Percentiles rank a stretch among this genome's conserved stretches.
These are phyloP conservation scores for Boletus huronensis DNA, from an alignment of 768 basidiomycete species.

Conservation along the genomic window DNA sequence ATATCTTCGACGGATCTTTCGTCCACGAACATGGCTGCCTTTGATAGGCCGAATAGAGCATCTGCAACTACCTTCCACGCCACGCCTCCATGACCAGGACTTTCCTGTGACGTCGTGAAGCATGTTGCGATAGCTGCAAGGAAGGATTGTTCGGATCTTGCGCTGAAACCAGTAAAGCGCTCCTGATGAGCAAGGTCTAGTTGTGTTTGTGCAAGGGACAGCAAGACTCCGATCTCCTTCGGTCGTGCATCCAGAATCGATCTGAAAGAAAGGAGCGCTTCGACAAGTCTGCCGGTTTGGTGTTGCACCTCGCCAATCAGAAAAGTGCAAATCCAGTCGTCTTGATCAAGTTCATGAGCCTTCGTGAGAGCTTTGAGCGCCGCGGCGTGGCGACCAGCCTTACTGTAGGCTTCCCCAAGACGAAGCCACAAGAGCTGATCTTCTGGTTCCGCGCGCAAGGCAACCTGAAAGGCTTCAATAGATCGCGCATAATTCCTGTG, in stretches of 20 bases:
- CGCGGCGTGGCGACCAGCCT: constrained; percentile 83
- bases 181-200: constrained; percentile 70
- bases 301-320: constrained; percentile 82
- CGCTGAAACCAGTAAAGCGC: constrained; percentile 62
- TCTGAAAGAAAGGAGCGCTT: constrained; percentile 69
- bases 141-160: constrained; percentile 74
- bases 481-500: constrained; percentile 68
- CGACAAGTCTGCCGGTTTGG: constrained; percentile 68
- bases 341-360: constrained; percentile 67
- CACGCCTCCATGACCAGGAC: constrained; percentile 62
- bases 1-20: constrained; percentile 35
- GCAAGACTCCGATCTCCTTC: constrained; percentile 66
- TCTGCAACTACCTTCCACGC: constrained; percentile 87
- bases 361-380: constrained; percentile 81
- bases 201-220: constrained; percentile 67
- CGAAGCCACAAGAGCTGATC: constrained; percentile 87
- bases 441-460: constrained; percentile 70
- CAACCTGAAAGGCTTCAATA: constrained; percentile 83
- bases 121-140: constrained; percentile 53
- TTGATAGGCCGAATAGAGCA: constrained; percentile 64
- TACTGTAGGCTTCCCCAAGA: constrained; percentile 88
- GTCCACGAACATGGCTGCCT: constrained; percentile 47
- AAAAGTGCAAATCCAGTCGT: constrained; percentile 82
- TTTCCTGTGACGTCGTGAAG: constrained; percentile 45
- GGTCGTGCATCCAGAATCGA: constrained; percentile 53